phyloP scores from a whole-genome alignment of 1,139 yeast genomes.

The Debaryomycetaceae sp. region DNA sequence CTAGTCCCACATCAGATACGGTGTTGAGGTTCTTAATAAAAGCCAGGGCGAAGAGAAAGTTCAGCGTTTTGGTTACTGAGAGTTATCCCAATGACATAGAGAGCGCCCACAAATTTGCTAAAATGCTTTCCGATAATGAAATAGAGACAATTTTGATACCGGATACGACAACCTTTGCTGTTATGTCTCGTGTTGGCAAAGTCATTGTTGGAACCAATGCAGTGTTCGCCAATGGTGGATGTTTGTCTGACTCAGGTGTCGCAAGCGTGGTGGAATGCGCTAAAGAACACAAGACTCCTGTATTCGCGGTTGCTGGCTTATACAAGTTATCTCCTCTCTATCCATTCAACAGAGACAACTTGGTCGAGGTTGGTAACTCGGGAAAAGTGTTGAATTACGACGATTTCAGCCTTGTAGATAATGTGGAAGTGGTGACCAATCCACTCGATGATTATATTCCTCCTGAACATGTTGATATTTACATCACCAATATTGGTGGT shows the following conservation, averaged over 20 bases:
- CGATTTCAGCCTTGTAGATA: conserved; percentile 60
- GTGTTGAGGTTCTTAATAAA: conserved; percentile 82
- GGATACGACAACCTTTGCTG: conserved; percentile 88
- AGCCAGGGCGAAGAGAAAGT: conserved; percentile 86
- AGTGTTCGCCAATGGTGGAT: conserved; percentile 95
- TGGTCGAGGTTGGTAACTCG: conserved; percentile 92
- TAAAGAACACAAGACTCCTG: conserved; percentile 90
- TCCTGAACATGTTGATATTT: conserved; percentile 92
- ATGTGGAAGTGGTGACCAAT: conserved; percentile 76
- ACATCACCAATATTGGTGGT: conserved; percentile 93
- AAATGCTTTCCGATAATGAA: conserved; percentile 74
- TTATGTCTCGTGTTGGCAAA: conserved; percentile 96
- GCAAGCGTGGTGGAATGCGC: conserved; percentile 96
- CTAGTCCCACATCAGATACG: conserved; percentile 89
- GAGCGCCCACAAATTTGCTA: conserved; percentile 76
- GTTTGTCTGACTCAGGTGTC: conserved; percentile 85
- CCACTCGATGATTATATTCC: conserved; percentile 91
- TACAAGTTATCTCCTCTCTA: conserved; percentile 91
- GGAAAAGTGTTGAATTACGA: conserved; percentile 75
- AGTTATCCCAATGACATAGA: conserved; percentile 83
- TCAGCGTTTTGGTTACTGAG: conserved; percentile 90
- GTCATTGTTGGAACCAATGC: conserved; percentile 90
- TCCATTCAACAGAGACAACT: conserved; percentile 85
- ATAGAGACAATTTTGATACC: conserved; percentile 91
- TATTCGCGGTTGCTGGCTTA: conserved; percentile 90